Percentiles rank a stretch among this genome's conserved stretches.
Conservation (phyloP, 1,284 basidiomycete species). For the Apiotrichum sp. region DNA sequence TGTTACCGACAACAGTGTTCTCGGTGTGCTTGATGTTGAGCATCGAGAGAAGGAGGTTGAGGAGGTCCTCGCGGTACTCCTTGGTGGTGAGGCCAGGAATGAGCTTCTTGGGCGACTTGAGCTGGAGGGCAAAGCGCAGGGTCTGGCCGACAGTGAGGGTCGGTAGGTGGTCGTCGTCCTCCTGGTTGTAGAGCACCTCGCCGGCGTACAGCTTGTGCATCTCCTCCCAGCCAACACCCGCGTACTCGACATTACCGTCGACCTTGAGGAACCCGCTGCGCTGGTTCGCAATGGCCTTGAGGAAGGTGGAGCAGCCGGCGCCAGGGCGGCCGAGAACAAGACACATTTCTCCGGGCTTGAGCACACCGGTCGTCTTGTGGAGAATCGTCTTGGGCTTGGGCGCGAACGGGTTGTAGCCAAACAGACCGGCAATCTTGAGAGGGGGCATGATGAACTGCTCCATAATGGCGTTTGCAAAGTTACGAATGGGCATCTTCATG, state of each 20-base stretch:
- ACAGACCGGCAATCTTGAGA: slow-evolving; percentile 24
- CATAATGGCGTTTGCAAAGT: slow-evolving; percentile 49
- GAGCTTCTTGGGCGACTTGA: slow-evolving; percentile 53
- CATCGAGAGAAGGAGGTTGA: slow-evolving; percentile 55
- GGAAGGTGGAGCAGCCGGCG: slow-evolving; percentile 46
- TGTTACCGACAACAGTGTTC: slow-evolving; percentile 52
- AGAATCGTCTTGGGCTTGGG: slow-evolving; percentile 49
- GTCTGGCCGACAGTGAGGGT: slow-evolving; percentile 58
- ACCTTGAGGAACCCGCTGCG: slow-evolving; percentile 50
- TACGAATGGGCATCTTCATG: slow-evolving; percentile 59
- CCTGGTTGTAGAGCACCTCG: slow-evolving; percentile 60
- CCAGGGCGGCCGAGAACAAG: slow-evolving; percentile 53
- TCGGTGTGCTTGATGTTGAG: slow-evolving; percentile 58
- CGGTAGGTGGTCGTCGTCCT: slow-evolving; percentile 62
- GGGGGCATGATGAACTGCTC: slow-evolving; percentile 48
- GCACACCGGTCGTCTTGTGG: slow-evolving; percentile 61
- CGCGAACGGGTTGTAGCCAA: slow-evolving; percentile 17
- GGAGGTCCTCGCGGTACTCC: slow-evolving; percentile 52
- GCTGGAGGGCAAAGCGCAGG: slow-evolving; percentile 52
- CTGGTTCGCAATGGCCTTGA: slow-evolving; percentile 56
- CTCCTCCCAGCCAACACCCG: slow-evolving; percentile 52
- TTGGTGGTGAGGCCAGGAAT: slow-evolving; percentile 50
- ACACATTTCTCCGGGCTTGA: slow-evolving; percentile 61
- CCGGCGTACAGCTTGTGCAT: slow-evolving; percentile 55
- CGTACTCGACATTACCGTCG: slow-evolving; percentile 55